A percentile compares a stretch with the other conserved stretches of the same genome.
phyloP scores from a whole-genome alignment of 1,284 basidiomycete species.

The Sporisorium reilianum region DNA sequence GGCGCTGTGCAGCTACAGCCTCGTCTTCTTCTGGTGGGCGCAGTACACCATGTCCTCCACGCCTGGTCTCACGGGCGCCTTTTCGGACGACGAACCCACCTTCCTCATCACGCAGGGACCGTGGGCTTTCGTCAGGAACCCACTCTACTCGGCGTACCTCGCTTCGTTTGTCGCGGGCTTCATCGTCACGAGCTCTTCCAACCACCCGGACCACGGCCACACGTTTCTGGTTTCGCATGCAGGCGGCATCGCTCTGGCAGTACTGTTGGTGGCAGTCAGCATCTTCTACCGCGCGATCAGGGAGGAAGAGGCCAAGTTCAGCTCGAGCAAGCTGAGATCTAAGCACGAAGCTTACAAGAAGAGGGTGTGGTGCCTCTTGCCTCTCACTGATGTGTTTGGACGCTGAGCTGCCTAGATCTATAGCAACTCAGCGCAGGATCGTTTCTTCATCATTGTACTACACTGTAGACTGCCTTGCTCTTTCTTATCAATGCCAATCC shows the following conservation, averaged over 20 bases:
- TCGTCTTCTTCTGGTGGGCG: constrained; percentile 46
- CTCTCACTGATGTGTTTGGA: constrained; percentile 28
- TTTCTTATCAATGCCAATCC: not conserved
- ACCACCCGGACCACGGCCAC: constrained; percentile 45
- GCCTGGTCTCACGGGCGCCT: constrained; percentile 25
- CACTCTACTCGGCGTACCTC: constrained; percentile 42
- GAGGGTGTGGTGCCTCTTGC: constrained; percentile 40
- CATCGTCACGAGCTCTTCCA: constrained; percentile 41
- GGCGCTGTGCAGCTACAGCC: constrained; percentile 28
- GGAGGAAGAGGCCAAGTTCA: constrained; percentile 51
- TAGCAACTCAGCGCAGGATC: too few species aligned
- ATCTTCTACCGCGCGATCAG: constrained; percentile 39
- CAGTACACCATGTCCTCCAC: constrained; percentile 35
- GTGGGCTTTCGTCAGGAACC: constrained; percentile 43
- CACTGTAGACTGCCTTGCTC: not conserved
- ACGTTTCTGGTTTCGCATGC: constrained; percentile 35
- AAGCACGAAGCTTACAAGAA: constrained; percentile 45
- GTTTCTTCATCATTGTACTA: too few species aligned
- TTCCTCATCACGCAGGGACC: constrained; percentile 38
- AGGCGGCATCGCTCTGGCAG: constrained; percentile 29
- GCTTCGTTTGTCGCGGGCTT: constrained; percentile 39
- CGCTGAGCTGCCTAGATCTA: constrained; percentile 10
- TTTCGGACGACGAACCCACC: constrained; percentile 37
- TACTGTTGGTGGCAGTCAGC: constrained; percentile 25
- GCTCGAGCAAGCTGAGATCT: constrained; percentile 35